A percentile compares a stretch with the other conserved stretches of the same genome.
Conservation (phyloP, 805 yeast species). For the Lipomyces chichibuensis region DNA sequence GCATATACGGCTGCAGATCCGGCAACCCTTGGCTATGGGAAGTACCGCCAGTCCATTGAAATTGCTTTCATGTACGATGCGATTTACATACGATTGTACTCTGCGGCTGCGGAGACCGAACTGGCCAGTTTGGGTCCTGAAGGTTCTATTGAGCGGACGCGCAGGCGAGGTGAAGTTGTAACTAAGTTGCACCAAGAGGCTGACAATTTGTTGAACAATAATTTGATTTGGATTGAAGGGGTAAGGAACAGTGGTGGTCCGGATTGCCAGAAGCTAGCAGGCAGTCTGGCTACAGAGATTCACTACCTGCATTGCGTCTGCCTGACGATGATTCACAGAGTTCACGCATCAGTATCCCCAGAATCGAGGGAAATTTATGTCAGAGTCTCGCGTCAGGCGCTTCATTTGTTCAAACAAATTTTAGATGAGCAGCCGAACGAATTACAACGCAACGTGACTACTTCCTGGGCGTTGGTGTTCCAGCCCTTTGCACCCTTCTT, state of each 20-base stretch:
- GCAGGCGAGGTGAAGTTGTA: slow-evolving; percentile 22
- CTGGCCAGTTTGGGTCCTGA: slow-evolving; percentile 22
- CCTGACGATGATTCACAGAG: slow-evolving; percentile 30
- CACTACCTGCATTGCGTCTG: slow-evolving; percentile 26
- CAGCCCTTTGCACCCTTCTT: slow-evolving; percentile 34
- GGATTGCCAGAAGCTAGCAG: slow-evolving; percentile 13
- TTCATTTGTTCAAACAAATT: slow-evolving; percentile 19
- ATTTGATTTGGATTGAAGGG: slow-evolving; percentile 19
- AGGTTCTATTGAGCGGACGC: slow-evolving; percentile 18
- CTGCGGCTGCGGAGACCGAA: slow-evolving; percentile 32
- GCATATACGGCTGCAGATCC: slow-evolving; percentile 15
- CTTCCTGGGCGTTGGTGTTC: slow-evolving; percentile 32
- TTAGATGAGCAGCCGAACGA: slow-evolving; percentile 20
- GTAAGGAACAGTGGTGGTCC: slow-evolving; percentile 12
- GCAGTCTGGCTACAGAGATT: slow-evolving; percentile 16
- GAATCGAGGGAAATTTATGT: slow-evolving; percentile 26
- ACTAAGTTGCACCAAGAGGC: slow-evolving; percentile 22
- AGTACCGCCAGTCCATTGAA: slow-evolving; percentile 27
- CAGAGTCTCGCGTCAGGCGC: slow-evolving; percentile 28
- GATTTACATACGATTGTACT: slow-evolving; percentile 26
- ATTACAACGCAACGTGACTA: slow-evolving; percentile 17
- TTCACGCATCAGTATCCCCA: slow-evolving; percentile 16
- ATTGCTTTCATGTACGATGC: slow-evolving; percentile 31
- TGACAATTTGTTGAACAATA: slow-evolving; percentile 11
- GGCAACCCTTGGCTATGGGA: slow-evolving; percentile 21